Percentiles rank a stretch among this genome's conserved stretches.
These are phyloP conservation scores for Fragaria nilgerrensis DNA, from an alignment of 306 rosid genomes.

Conservation along the genomic window DNA sequence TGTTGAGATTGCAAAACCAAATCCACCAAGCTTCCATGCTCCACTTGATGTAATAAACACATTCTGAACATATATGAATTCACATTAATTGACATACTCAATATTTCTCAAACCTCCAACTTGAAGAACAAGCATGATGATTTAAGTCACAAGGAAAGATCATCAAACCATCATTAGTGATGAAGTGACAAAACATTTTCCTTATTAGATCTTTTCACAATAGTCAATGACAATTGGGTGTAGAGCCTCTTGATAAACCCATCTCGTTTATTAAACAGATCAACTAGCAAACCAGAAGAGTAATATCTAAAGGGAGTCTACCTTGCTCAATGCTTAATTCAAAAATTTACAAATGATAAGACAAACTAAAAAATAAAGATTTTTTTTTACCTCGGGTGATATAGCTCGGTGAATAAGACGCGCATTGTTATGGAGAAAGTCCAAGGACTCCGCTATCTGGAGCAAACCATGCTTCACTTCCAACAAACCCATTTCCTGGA, in stretches of 20 bases:
- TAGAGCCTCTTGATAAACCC: neutral
- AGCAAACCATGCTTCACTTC: constrained; percentile 98
- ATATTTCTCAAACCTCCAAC: neutral
- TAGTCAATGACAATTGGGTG: neutral
- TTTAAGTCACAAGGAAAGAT: neutral
- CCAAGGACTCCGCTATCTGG: constrained; percentile 87
- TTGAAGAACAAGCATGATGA: constrained; percentile 4
- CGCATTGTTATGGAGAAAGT: constrained; percentile 91
- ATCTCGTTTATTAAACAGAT: neutral
- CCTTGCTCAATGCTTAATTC: neutral
- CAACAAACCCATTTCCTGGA: constrained; percentile 86
- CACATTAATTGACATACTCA: constrained; percentile 11
- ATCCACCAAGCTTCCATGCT: constrained; percentile 99
- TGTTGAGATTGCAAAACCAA: constrained; percentile 80
- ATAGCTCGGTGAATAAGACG: constrained; percentile 85
- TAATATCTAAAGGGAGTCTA: neutral
- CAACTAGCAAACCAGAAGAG: neutral
- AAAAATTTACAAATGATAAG: neutral
- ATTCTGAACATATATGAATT: constrained; percentile 56
- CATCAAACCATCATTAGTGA: neutral
- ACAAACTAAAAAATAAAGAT: neutral
- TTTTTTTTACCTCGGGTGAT: constrained; percentile 75
- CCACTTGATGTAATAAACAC: constrained; percentile 90
- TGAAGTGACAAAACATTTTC: neutral
- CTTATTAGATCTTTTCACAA: neutral